Evolutionary conservation across 2,329 filamentous ascomycete species (phyloP).

Genomic region (Helicocarpus griseus): DNA sequence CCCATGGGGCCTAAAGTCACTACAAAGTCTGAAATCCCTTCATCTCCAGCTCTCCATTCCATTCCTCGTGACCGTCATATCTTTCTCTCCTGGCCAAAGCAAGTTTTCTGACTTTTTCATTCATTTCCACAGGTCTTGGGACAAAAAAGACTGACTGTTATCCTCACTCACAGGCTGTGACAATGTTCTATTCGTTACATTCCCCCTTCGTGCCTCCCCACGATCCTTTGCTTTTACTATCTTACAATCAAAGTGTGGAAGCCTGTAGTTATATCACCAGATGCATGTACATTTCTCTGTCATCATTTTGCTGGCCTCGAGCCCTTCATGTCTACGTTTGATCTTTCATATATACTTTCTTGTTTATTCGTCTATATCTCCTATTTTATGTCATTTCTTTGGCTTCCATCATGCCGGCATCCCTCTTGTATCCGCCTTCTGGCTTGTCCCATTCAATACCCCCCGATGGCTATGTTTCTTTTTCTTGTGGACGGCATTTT

Average conservation of each 20-base stretch:
- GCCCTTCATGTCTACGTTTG: slow-evolving; percentile 4
- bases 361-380: slow-evolving; percentile 2
- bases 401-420: not conserved
- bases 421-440: not conserved
- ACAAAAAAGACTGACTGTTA: not conserved
- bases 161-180: not conserved
- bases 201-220: not conserved
- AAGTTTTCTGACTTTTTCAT: not conserved
- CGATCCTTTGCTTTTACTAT: not conserved
- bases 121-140: not conserved
- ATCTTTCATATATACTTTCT: not conserved
- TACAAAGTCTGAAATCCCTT: not conserved
- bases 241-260: not conserved
- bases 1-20: not conserved
- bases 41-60: not conserved
- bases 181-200: not conserved
- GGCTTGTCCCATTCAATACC: not conserved
- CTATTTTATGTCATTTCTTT: slow-evolving; percentile 6
- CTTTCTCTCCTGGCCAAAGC: no score
- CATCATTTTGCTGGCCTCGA: not conserved
- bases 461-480: not conserved
- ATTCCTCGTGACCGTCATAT: no score
- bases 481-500: not conserved
- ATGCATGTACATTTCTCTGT: not conserved
- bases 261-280: not conserved